Percentiles rank a stretch among this genome's conserved stretches.
These are phyloP conservation scores for Nothophoma quercina DNA, from an alignment of 2,329 filamentous ascomycete genomes.

Conservation along the genomic window DNA sequence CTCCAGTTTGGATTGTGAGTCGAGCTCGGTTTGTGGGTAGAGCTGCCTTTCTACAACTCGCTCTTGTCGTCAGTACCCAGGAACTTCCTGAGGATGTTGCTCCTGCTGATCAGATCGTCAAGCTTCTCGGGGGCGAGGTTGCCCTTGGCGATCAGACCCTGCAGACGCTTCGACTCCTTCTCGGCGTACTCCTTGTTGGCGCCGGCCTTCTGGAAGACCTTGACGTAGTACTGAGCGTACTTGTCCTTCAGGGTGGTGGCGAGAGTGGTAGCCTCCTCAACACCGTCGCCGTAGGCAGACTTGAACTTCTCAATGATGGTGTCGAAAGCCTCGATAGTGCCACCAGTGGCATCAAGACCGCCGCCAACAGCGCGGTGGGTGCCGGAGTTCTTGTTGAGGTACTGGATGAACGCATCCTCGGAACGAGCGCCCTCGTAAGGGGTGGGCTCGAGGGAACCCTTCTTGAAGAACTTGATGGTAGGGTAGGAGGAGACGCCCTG, in stretches of 20 bases:
- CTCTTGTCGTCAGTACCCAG: constrained; percentile 69
- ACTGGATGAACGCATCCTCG: constrained; percentile 78
- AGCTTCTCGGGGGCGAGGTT: constrained; percentile 84
- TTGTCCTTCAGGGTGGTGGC: constrained; percentile 74
- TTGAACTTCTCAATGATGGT: constrained; percentile 75
- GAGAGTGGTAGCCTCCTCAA: constrained; percentile 75
- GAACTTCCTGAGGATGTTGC: constrained; percentile 87
- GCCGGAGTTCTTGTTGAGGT: constrained; percentile 87
- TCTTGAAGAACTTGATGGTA: constrained; percentile 97
- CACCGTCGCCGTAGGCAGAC: constrained; percentile 67
- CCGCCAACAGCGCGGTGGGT: constrained; percentile 86
- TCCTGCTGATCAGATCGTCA: constrained; percentile 85
- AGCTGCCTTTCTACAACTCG: constrained; percentile 65
- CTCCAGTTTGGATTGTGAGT: no score
- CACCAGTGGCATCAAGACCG: constrained; percentile 77
- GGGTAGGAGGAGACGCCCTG: constrained; percentile 88
- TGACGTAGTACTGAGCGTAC: constrained; percentile 93
- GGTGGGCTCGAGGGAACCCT: constrained; percentile 75
- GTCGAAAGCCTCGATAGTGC: constrained; percentile 83
- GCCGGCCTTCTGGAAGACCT: constrained; percentile 84
- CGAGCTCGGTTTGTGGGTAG: no score
- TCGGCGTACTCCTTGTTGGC: constrained; percentile 78
- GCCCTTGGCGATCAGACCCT: constrained; percentile 84
- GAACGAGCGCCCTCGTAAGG: constrained; percentile 78
- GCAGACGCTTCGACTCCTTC: constrained; percentile 85